Conservation (phyloP, 2,329 filamentous ascomycete genomes). For the Herpotrichia juniperi region DNA sequence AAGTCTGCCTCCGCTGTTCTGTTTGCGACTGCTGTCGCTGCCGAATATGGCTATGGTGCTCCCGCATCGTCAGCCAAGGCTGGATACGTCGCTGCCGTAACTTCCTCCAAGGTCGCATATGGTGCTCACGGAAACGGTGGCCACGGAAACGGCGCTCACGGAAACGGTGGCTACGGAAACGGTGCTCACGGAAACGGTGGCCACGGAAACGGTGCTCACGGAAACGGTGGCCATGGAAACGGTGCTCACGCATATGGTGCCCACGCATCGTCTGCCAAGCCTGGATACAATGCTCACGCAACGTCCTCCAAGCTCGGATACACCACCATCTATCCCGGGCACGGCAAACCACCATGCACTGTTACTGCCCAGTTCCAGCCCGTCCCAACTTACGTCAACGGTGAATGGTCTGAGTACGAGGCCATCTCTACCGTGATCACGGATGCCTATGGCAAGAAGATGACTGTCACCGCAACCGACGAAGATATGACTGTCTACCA, state of each 20-base stretch:
- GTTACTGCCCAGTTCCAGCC: slow-evolving; percentile 40
- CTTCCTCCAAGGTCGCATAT: too few relatives aligned
- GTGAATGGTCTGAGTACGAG: slow-evolving; percentile 24
- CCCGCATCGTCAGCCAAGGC: slow-evolving; percentile 14
- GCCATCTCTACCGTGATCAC: slow-evolving; percentile 35
- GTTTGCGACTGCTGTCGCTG: slow-evolving; percentile 30
- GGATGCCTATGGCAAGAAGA: slow-evolving; percentile 30
- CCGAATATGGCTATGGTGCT: slow-evolving; percentile 18
- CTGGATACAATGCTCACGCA: slow-evolving; percentile 11
- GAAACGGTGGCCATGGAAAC: too few relatives aligned
- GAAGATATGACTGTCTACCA: slow-evolving; percentile 35
- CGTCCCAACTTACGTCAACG: slow-evolving; percentile 32
- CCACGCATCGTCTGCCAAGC: slow-evolving; percentile 16
- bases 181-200: too few relatives aligned
- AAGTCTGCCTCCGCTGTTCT: slow-evolving; percentile 25
- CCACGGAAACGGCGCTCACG: too few relatives aligned
- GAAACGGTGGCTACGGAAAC: too few relatives aligned
- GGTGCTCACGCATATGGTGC: too few relatives aligned
- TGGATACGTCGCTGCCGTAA: slow-evolving; percentile 37
- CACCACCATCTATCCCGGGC: slow-evolving; percentile 35
- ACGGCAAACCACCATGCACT: slow-evolving; percentile 32
- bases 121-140: too few relatives aligned
- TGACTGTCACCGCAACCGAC: slow-evolving; percentile 33
- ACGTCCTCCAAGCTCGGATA: slow-evolving; percentile 24
- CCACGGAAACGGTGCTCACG: too few relatives aligned